Percentiles rank a stretch among this genome's conserved stretches.
These are phyloP conservation scores for Beauveria bassiana DNA, from an alignment of 2,329 filamentous ascomycete species.

Conservation along the genomic window DNA sequence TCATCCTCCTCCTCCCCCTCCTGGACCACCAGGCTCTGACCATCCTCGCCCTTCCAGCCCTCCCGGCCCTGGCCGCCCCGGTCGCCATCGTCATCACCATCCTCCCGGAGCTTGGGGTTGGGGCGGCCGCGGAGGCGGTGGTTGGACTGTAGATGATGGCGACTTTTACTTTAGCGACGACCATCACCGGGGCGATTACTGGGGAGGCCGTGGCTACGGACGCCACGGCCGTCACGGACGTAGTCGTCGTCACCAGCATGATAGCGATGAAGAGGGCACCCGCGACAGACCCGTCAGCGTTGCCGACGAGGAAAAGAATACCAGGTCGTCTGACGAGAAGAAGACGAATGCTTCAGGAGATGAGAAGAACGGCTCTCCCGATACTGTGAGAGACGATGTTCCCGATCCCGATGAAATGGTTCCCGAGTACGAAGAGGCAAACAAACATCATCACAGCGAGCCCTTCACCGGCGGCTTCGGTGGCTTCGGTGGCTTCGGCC, in stretches of 20 bases:
- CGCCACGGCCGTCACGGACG: constrained; percentile 13
- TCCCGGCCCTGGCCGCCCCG: constrained; percentile 10
- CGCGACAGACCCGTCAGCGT: constrained; percentile 16
- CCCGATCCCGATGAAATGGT: constrained; percentile 26
- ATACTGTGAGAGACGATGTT: constrained; percentile 22
- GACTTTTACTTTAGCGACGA: constrained; percentile 4
- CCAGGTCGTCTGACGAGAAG: constrained; percentile 17
- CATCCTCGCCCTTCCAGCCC: constrained; percentile 17
- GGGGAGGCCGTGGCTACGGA: constrained; percentile 8
- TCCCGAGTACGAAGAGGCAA: constrained; percentile 22
- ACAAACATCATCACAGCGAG: background rate
- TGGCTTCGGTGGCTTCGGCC: constrained; percentile 16
- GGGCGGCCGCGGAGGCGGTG: constrained; percentile 1
- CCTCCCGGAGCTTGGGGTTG: constrained; percentile 14
- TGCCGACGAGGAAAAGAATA: constrained; percentile 17
- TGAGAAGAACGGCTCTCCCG: constrained; percentile 28
- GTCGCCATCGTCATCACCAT: constrained; percentile 14
- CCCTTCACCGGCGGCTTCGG: constrained; percentile 17
- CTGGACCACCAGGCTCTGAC: constrained; percentile 12
- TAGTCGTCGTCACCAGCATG: constrained; percentile 11
- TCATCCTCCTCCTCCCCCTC: constrained; percentile 1
- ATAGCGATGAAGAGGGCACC: constrained; percentile 13
- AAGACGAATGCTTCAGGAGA: constrained; percentile 15
- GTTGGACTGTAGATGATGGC: constrained; percentile 3
- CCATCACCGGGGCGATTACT: background rate